Evolutionary conservation across 345 rosid genomes (phyloP).

Genomic region (Corchorus olitorius): DNA sequence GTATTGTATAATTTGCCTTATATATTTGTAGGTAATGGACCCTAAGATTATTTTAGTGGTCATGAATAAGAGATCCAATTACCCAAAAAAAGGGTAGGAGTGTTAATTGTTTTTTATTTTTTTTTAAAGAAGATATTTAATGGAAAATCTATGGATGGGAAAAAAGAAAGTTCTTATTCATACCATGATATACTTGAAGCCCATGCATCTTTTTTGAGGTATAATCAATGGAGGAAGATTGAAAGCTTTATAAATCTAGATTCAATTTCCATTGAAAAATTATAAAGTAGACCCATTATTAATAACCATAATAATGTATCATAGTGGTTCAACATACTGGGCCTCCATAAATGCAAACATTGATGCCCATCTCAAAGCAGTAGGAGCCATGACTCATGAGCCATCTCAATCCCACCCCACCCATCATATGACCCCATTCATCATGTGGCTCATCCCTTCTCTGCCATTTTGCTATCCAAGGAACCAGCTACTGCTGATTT

Average conservation of each 20-base stretch:
- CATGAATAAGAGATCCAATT: background rate
- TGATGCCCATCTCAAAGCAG: slow-evolving; percentile 24
- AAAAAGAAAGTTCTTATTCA: too few species aligned
- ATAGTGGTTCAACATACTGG: slow-evolving; percentile 8
- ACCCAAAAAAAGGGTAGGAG: too few species aligned
- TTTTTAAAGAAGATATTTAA: too few species aligned
- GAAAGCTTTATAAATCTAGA: background rate
- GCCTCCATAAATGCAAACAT: slow-evolving; percentile 24
- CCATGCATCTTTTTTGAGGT: background rate
- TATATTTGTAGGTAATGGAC: background rate
- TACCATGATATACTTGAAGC: background rate
- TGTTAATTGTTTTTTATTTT: too few species aligned
- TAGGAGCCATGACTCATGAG: background rate
- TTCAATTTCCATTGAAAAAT: background rate
- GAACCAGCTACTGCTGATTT: background rate
- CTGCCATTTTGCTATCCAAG: slow-evolving; percentile 22
- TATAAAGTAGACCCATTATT: background rate
- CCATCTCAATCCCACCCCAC: slow-evolving; percentile 15
- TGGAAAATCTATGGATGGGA: too few species aligned
- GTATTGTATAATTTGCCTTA: too few species aligned
- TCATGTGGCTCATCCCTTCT: slow-evolving; percentile 22
- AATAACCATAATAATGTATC: background rate
- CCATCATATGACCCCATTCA: slow-evolving; percentile 19
- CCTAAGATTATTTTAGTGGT: background rate
- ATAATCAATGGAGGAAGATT: background rate